Evolutionary conservation across 139 green algal genomes (phyloP).

Genomic region (Coccomyxa sp.): DNA sequence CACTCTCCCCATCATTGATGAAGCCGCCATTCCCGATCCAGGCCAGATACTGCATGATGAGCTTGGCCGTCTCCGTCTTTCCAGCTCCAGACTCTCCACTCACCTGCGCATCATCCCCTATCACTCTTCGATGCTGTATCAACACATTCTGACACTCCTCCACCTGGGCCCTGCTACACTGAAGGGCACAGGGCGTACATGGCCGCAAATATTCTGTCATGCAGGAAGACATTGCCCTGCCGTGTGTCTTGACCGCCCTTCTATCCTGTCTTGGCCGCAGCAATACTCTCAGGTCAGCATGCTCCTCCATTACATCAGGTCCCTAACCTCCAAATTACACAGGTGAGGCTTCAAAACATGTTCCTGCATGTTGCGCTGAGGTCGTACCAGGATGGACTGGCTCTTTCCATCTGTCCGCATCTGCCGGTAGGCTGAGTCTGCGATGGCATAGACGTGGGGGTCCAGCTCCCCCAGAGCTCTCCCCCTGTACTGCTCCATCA

Average conservation of each 20-base stretch:
- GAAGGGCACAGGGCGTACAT: too few species aligned
- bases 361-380: neutral
- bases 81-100: slow-evolving; percentile 95
- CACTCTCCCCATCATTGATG: slow-evolving; percentile 32
- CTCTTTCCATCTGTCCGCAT: slow-evolving; percentile 76
- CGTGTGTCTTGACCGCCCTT: too few species aligned
- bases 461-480: slow-evolving; percentile 83
- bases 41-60: slow-evolving; percentile 96
- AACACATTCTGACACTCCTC: too few species aligned
- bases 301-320: too few species aligned
- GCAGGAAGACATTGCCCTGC: too few species aligned
- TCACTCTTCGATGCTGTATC: neutral
- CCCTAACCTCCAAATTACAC: too few species aligned
- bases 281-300: too few species aligned
- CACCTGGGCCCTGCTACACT: too few species aligned
- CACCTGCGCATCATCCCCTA: slow-evolving; percentile 43
- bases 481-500: slow-evolving; percentile 91
- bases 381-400: slow-evolving; percentile 86
- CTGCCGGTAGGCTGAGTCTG: slow-evolving; percentile 77
- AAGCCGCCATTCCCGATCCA: slow-evolving; percentile 60
- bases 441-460: slow-evolving; percentile 91
- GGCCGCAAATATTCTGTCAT: too few species aligned
- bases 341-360: too few species aligned
- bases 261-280: neutral
- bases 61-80: slow-evolving; percentile 99